phyloP scores from a whole-genome alignment of 345 rosid genomes.

The Camelina neglecta region DNA sequence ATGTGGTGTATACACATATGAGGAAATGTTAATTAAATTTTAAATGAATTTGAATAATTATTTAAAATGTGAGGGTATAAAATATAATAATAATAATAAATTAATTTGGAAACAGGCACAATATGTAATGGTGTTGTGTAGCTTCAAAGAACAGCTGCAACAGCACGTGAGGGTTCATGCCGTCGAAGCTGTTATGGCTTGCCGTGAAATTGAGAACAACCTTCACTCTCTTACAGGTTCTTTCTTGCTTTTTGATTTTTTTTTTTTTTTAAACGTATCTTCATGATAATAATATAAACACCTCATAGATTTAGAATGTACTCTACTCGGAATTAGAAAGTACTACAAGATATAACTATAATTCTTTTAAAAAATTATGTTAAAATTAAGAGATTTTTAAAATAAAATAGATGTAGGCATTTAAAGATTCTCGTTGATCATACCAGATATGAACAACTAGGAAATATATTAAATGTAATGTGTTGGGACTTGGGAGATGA shows the following conservation, averaged over 20 bases:
- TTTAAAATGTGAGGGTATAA: background rate
- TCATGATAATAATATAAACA: background rate
- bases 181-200: slow-evolving; percentile 98
- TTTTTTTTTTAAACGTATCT: background rate
- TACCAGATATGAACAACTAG: slow-evolving; percentile 21
- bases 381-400: background rate
- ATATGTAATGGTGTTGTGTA: slow-evolving; percentile 86
- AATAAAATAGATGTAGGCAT: slow-evolving; percentile 21
- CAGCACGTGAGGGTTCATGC: slow-evolving; percentile 99
- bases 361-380: background rate
- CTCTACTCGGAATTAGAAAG: background rate
- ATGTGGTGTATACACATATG: slow-evolving; percentile 4
- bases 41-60: background rate
- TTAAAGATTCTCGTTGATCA: slow-evolving; percentile 30
- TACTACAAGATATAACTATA: background rate
- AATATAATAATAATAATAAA: background rate
- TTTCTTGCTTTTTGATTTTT: slow-evolving; percentile 15
- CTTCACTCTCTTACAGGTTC: slow-evolving; percentile 92
- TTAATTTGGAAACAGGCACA: slow-evolving; percentile 61
- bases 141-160: slow-evolving; percentile 96
- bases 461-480: background rate
- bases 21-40: slow-evolving; percentile 5
- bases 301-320: background rate
- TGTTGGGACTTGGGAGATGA: slow-evolving; percentile 24
- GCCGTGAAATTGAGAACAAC: slow-evolving; percentile 94